Evolutionary conservation across 257 asterid species (phyloP), one percentile per base, ranked within the genome.

Genomic region (Linaria vulgaris): DNA sequence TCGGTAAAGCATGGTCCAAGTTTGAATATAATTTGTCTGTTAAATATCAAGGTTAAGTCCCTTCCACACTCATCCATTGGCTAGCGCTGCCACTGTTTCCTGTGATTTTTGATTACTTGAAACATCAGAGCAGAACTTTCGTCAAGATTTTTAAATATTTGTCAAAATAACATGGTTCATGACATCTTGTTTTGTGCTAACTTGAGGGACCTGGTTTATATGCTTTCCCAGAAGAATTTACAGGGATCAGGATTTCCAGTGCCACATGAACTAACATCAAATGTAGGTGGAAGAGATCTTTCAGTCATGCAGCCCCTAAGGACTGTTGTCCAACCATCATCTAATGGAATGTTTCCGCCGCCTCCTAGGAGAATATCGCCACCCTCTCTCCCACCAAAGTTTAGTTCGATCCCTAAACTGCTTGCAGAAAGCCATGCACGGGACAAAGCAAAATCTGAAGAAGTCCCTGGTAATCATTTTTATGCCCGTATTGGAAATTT

Each of bases 171-270:
- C 66, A 30, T 64, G 54, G 53, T 21, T 66, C 67, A 46, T 64
- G 44, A 49, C 46, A 22, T 61, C 68, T 34, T 67, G 44, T 59
- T 24, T 27, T 68, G 41, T 62, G 77, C 80, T 77, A 72, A 74
- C 78, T 70, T 79, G 63, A 72, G 79, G 74, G 76, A 69, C 76
- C 59, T 80, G 79, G 56, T 84, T 76, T 66, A 61, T 69, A 61
- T 69, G 72, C 60, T 72, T 81, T 75, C 71, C 74, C 87, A 76
- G 89, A 82, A 80, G 73, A 70, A 59, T 59, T 66, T 82, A 69
- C 99, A 85, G 96, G 92, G 78, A 74, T 71, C 87, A 66, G 84
- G 82, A 73, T 80, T 81, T 72, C 76, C 76, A 67, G 75, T 66
- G 90, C 85, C 84, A 65, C 81, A 77, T 68, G 88, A 81, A 74